Evolutionary conservation across 306 rosid species (phyloP), one percentile per base, ranked within the genome.

Genomic region (Fagus crenata): DNA sequence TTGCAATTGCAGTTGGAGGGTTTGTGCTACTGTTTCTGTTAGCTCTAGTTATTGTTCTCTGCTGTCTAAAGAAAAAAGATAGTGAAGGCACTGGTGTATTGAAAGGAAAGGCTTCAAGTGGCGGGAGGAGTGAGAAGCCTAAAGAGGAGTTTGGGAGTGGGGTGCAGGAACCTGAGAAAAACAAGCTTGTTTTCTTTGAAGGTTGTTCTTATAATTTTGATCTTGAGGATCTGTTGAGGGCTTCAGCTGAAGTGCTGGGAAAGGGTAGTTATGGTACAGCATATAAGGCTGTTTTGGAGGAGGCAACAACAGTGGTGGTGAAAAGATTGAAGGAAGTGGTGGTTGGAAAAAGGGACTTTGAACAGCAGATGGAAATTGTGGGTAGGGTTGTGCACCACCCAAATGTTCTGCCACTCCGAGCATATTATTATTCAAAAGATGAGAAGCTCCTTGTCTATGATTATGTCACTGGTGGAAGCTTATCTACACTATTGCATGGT

Each of bases 211-310:
- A 85, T 81, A 92, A 92, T 79, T 92, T 92, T 80, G 97, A 92
- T 83, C 97, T 92, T 43, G 97, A 92, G 64, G 97, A 92, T 77
- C 84, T 92, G 85, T 85, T 92, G 49, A 87, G 97, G 72, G 97
- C 97, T 71, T 92, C 97, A 2, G 97, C 97, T 1, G 97, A 92
- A 85, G 97, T 92, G 76, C 80, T 92, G 77, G 97, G 97, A 80
- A 92, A 92, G 80, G 95, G 97, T 65, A 90, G 95, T 75, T 92
- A 92, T 74, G 97, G 97, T 55, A 92, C 97, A 41, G 91, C 97
- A 4, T 92, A 92, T 77, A 92, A 92, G 87, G 97, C 97, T 51
- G 89, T 92, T 75, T 64, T 92, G 75, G 97, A 92, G 81, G 97
- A 92, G 76, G 81, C 93, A 12, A 90, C 89, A 43, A 92, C 97